phyloP scores from a whole-genome alignment of 1,139 yeast genomes.

The Sugiyamaella grinbergsii region DNA sequence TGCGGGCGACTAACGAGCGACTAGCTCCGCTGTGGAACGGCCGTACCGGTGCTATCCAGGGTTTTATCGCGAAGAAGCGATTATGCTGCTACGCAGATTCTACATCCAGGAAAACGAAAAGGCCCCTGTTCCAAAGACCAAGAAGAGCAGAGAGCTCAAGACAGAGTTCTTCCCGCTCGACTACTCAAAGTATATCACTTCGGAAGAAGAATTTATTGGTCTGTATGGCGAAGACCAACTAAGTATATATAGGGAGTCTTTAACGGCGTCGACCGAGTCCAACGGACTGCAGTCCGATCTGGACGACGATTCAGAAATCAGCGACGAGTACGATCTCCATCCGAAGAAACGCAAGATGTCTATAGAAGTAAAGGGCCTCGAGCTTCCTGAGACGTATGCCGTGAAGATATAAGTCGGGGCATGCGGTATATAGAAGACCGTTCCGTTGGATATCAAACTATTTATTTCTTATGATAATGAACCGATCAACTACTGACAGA shows the following conservation, averaged over 20 bases:
- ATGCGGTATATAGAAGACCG: too few relatives aligned
- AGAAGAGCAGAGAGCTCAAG: conserved; percentile 75
- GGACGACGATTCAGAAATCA: conserved; percentile 12
- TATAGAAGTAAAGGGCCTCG: conserved; percentile 23
- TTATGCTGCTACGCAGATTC: conserved; percentile 75
- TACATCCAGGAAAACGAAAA: conserved; percentile 81
- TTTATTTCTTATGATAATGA: too few relatives aligned
- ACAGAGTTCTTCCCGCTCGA: conserved; percentile 61
- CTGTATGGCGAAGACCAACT: conserved; percentile 53
- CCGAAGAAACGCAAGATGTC: conserved; percentile 29
- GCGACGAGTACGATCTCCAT: conserved; percentile 19
- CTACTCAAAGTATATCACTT: conserved; percentile 50
- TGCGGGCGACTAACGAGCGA: not conserved
- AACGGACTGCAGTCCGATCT: conserved; percentile 4
- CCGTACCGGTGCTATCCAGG: conserved; percentile 73
- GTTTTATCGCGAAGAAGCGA: conserved; percentile 75
- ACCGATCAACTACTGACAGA: too few relatives aligned
- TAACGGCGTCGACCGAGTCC: not conserved
- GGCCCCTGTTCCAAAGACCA: conserved; percentile 80
- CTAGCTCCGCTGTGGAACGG: conserved; percentile 39
- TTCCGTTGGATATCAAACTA: too few relatives aligned
- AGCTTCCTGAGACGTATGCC: conserved; percentile 23
- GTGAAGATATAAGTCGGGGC: conserved; percentile 19
- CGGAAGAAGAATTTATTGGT: conserved; percentile 49
- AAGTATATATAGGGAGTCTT: conserved; percentile 36